Conservation (phyloP, 2,329 filamentous ascomycete species). For the Aspergillus intermedius region DNA sequence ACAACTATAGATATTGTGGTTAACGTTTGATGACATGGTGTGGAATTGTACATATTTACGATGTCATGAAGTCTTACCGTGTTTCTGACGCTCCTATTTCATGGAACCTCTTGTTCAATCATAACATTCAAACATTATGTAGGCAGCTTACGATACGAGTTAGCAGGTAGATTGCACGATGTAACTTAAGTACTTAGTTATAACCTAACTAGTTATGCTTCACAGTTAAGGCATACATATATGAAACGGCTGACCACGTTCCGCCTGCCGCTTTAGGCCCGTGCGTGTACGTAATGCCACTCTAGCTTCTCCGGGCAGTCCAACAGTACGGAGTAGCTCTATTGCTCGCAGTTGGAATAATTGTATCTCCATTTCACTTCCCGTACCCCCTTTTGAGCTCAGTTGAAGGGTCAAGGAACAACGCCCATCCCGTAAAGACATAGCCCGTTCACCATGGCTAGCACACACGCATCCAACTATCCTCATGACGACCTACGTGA, state of each 20-base stretch:
- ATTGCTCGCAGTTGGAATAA: not conserved
- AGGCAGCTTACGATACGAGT: too few relatives aligned
- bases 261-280: constrained; percentile 18
- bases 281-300: constrained; percentile 32
- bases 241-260: constrained; percentile 2
- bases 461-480: constrained; percentile 21
- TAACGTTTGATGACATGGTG: not conserved
- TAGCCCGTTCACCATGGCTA: constrained; percentile 27
- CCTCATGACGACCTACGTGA: constrained; percentile 55
- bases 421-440: not conserved
- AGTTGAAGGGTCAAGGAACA: constrained; percentile 4
- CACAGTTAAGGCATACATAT: too few relatives aligned
- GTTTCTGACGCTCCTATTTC: not conserved
- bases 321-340: not conserved
- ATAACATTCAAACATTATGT: too few relatives aligned
- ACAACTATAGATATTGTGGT: not conserved
- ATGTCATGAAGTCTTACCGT: too few relatives aligned
- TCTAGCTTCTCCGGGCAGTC: constrained; percentile 30
- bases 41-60: not conserved
- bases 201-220: too few relatives aligned
- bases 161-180: too few relatives aligned
- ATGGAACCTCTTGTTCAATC: too few relatives aligned
- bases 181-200: too few relatives aligned
- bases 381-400: not conserved
- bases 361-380: constrained; percentile 6